phyloP scores from a whole-genome alignment of 2,329 filamentous ascomycete genomes.

The Trichoderma cornu-damae region DNA sequence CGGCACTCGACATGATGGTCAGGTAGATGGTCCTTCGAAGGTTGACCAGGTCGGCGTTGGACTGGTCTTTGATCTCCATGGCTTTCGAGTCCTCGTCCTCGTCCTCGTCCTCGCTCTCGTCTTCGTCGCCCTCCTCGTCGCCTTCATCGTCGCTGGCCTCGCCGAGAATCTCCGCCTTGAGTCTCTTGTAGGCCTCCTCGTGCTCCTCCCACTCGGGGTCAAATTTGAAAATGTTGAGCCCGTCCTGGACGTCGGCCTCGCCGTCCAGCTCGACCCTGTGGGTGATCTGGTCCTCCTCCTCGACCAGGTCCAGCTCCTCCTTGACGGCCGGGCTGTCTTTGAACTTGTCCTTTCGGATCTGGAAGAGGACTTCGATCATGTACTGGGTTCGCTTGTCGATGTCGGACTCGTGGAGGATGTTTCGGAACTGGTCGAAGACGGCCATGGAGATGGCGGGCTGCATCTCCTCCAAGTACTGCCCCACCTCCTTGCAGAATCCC shows the following conservation, averaged over 20 bases:
- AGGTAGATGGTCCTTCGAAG: slow-evolving; percentile 91
- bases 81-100: slow-evolving; percentile 74
- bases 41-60: slow-evolving; percentile 91
- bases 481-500: slow-evolving; percentile 85
- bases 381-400: slow-evolving; percentile 99
- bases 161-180: slow-evolving; percentile 90
- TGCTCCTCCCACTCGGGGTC: slow-evolving; percentile 86
- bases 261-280: slow-evolving; percentile 79
- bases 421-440: slow-evolving; percentile 93
- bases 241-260: slow-evolving; percentile 77
- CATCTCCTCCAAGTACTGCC: slow-evolving; percentile 94
- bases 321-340: slow-evolving; percentile 88
- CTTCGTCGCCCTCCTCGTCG: slow-evolving; percentile 57
- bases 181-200: slow-evolving; percentile 80
- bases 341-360: slow-evolving; percentile 92
- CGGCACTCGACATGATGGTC: slow-evolving; percentile 93
- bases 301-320: slow-evolving; percentile 90
- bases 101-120: slow-evolving; percentile 66
- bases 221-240: slow-evolving; percentile 91
- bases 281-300: slow-evolving; percentile 97
- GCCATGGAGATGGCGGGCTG: slow-evolving; percentile 78
- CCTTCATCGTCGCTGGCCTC: slow-evolving; percentile 84
- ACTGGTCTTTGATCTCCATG: slow-evolving; percentile 96
- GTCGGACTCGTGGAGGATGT: slow-evolving; percentile 90
- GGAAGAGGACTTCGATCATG: slow-evolving; percentile 97